Percentiles rank a stretch among this genome's conserved stretches.
Evolutionary conservation across 192 early-diverging fungal genomes (phyloP).

Genomic region (Podila horticola): DNA sequence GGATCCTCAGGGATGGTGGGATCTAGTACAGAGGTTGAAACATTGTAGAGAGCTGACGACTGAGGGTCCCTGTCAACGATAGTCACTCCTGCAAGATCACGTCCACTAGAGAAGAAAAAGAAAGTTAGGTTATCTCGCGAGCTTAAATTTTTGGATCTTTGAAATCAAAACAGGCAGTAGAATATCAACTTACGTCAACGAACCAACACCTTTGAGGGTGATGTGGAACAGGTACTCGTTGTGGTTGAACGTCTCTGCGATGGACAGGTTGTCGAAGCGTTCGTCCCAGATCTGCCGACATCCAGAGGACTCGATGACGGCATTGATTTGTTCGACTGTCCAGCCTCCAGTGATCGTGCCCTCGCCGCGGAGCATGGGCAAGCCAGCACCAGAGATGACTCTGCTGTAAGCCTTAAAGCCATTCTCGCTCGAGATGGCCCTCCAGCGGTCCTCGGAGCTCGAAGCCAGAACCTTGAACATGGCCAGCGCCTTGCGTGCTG

Average conservation of each 20-base stretch:
- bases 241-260: constrained; percentile 59
- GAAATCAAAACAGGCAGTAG: not conserved
- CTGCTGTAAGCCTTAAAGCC: constrained; percentile 61
- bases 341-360: constrained; percentile 57
- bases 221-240: constrained; percentile 60
- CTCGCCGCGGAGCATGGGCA: constrained; percentile 64
- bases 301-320: constrained; percentile 57
- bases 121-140: not conserved
- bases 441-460: constrained; percentile 59
- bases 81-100: constrained; percentile 58
- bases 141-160: not conserved
- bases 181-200: constrained; percentile 39
- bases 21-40: constrained; percentile 59
- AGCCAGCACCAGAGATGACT: constrained; percentile 39
- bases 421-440: constrained; percentile 52
- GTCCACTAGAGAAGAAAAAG: constrained; percentile 41
- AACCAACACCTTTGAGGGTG: constrained; percentile 44
- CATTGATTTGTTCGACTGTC: constrained; percentile 64
- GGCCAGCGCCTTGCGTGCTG: constrained; percentile 48
- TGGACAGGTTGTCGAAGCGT: constrained; percentile 55
- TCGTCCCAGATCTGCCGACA: constrained; percentile 65
- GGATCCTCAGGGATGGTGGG: constrained; percentile 55
- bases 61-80: constrained; percentile 62
- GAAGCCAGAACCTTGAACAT: constrained; percentile 57
- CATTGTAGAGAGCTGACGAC: constrained; percentile 54